Evolutionary conservation across 2,329 filamentous ascomycete genomes (phyloP).

Genomic region (Teratosphaeria pseudoeucalypti): DNA sequence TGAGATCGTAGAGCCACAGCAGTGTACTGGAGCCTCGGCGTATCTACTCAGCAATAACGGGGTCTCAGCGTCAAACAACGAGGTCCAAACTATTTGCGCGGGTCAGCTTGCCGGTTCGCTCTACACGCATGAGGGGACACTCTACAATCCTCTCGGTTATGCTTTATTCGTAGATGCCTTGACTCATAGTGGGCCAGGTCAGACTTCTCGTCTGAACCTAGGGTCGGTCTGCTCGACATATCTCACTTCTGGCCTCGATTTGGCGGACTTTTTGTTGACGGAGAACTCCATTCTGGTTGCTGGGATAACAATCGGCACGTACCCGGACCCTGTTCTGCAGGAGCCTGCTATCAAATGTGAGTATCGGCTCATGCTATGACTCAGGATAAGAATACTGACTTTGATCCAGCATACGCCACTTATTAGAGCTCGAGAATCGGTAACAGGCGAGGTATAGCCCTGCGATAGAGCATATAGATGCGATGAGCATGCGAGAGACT

Average conservation of each 20-base stretch:
- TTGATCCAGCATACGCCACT: background rate
- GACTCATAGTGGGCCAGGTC: constrained; percentile 36
- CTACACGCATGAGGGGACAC: constrained; percentile 41
- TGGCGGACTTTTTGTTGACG: constrained; percentile 38
- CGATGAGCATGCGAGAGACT: background rate
- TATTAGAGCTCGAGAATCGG: background rate
- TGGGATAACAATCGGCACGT: constrained; percentile 25
- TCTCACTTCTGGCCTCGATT: constrained; percentile 30
- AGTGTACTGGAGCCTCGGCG: constrained; percentile 37
- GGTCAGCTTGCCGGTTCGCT: constrained; percentile 32
- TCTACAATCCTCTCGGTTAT: constrained; percentile 40
- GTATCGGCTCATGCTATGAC: background rate
- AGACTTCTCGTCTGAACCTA: constrained; percentile 30
- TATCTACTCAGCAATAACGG: constrained; percentile 32
- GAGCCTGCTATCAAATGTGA: constrained; percentile 33
- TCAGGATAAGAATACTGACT: background rate
- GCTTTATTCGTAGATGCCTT: constrained; percentile 40
- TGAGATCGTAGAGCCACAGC: constrained; percentile 44
- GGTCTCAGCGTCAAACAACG: constrained; percentile 40
- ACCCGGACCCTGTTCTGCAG: constrained; percentile 22
- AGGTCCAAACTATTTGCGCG: constrained; percentile 37
- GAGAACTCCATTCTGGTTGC: constrained; percentile 34
- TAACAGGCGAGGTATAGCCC: too few relatives aligned
- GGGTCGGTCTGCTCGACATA: constrained; percentile 29
- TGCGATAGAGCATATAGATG: background rate